Evolutionary conservation across 805 yeast species (phyloP).

Genomic region (Saccharomycopsis fermentans): DNA sequence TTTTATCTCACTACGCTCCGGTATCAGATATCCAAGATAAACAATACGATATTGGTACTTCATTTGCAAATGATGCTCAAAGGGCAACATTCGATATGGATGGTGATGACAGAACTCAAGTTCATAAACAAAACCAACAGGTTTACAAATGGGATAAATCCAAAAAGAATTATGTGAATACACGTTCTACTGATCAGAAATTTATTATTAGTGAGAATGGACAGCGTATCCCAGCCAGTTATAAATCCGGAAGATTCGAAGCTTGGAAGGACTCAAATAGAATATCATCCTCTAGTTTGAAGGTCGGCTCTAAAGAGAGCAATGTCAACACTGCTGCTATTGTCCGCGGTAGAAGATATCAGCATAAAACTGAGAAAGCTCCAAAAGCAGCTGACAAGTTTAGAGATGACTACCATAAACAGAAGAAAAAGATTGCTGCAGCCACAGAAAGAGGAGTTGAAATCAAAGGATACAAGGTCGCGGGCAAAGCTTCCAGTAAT

Average conservation of each 20-base stretch:
- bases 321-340: conserved; percentile 20
- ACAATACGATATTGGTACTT: conserved; percentile 41
- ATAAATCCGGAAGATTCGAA: conserved; percentile 83
- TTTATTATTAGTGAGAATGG: conserved; percentile 94
- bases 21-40: conserved; percentile 70
- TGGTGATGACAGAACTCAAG: conserved; percentile 58
- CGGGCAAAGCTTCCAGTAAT: conserved; percentile 26
- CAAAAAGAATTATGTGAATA: conserved; percentile 79
- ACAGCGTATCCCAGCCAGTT: conserved; percentile 81
- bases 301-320: conserved; percentile 41
- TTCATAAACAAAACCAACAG: conserved; percentile 51
- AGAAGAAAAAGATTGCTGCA: conserved; percentile 69
- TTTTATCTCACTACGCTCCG: conserved; percentile 85
- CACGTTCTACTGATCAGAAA: conserved; percentile 71
- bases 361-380: conserved; percentile 64
- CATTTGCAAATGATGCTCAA: conserved; percentile 79
- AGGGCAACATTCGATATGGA: conserved; percentile 77
- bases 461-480: conserved; percentile 54
- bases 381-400: conserved; percentile 87
- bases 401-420: conserved; percentile 77
- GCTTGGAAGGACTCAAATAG: conserved; percentile 77
- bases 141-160: conserved; percentile 88
- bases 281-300: conserved; percentile 35
- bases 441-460: conserved; percentile 67
- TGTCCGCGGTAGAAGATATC: conserved; percentile 41